Evolutionary conservation across 495 filamentous ascomycete genomes (phyloP).

Genomic region (Amorphotheca resinae): DNA sequence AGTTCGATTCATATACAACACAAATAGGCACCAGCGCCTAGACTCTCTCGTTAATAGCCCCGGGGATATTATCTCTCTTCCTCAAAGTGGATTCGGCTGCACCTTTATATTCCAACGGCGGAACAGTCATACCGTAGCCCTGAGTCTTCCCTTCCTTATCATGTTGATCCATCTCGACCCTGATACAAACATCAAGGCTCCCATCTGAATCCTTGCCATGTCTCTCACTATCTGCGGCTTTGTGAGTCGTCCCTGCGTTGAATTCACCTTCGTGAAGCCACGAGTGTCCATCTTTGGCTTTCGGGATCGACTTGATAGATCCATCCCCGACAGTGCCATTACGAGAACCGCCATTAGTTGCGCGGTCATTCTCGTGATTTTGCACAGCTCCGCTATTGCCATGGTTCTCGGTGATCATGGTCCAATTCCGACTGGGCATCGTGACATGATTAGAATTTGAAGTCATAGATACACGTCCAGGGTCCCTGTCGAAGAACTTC

Average conservation of each 20-base stretch:
- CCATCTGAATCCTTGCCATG: constrained; percentile 44
- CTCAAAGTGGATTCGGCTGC: constrained; percentile 7
- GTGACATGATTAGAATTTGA: constrained; percentile 63
- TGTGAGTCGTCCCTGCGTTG: constrained; percentile 50
- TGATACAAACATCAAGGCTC: constrained; percentile 53
- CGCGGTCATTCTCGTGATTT: not conserved
- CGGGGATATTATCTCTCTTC: no score
- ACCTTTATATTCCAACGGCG: constrained; percentile 24
- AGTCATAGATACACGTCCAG: constrained; percentile 55
- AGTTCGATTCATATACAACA: no score
- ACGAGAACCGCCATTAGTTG: constrained; percentile 3
- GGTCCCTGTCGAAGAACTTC: constrained; percentile 73
- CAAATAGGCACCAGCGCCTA: no score
- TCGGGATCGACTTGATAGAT: not conserved
- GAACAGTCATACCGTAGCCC: constrained; percentile 56
- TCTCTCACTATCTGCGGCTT: constrained; percentile 39
- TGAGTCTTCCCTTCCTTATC: constrained; percentile 48
- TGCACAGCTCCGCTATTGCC: not conserved
- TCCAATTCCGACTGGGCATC: constrained; percentile 85
- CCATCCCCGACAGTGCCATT: not conserved
- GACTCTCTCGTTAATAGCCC: not conserved
- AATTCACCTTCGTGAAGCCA: constrained; percentile 54
- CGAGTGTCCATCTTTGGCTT: constrained; percentile 45
- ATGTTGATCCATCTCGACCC: constrained; percentile 59
- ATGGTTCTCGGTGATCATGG: constrained; percentile 60